Evolutionary conservation across 805 yeast genomes (phyloP).

Genomic region (Hagleromyces aurorensis): DNA sequence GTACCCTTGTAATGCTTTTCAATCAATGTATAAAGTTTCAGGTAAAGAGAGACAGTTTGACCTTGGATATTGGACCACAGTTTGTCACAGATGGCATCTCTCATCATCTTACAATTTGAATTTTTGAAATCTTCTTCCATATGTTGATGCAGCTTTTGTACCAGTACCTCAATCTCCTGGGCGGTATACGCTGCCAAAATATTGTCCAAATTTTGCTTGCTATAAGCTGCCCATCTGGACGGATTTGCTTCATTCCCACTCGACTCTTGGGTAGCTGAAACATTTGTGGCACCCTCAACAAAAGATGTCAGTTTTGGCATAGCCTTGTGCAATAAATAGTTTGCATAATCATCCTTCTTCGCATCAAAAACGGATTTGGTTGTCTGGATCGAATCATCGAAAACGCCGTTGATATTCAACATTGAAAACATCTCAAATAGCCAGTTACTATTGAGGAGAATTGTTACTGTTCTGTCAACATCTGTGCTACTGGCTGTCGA

Average conservation of each 20-base stretch:
- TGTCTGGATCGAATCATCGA: constrained; percentile 16
- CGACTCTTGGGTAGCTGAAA: constrained; percentile 34
- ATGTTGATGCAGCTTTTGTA: constrained; percentile 46
- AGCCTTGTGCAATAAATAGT: constrained; percentile 40
- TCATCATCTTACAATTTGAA: constrained; percentile 17
- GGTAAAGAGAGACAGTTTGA: constrained; percentile 48
- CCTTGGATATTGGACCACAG: constrained; percentile 68
- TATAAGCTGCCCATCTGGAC: constrained; percentile 56
- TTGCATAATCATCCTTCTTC: constrained; percentile 38
- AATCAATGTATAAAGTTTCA: constrained; percentile 47
- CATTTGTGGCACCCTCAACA: constrained; percentile 52
- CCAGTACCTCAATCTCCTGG: constrained; percentile 47
- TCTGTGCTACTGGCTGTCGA: constrained; percentile 8
- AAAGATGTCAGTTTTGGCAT: constrained; percentile 64
- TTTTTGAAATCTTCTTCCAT: constrained; percentile 46
- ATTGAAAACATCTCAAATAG: constrained; percentile 35
- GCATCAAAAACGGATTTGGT: constrained; percentile 25
- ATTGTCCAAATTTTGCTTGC: constrained; percentile 48
- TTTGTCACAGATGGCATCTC: constrained; percentile 44
- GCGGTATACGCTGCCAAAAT: constrained; percentile 50
- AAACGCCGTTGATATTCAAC: constrained; percentile 13
- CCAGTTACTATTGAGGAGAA: constrained; percentile 49
- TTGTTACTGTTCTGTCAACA: constrained; percentile 37
- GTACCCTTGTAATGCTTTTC: constrained; percentile 48
- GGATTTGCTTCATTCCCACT: constrained; percentile 34